Conservation (phyloP, 331 rosid species). For the Telfairia occidentalis region DNA sequence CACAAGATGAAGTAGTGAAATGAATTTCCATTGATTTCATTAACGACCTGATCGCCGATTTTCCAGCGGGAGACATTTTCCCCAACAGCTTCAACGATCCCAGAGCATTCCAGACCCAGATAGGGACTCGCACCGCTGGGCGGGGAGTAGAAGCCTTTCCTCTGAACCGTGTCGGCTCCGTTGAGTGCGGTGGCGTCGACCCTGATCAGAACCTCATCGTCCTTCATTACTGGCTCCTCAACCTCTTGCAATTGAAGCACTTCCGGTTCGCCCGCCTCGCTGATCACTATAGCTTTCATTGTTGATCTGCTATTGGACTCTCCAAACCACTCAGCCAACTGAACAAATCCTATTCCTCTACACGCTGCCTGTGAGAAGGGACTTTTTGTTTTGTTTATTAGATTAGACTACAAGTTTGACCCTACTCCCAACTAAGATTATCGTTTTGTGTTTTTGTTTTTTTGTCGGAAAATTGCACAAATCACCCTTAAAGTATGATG, state of each 20-base stretch:
- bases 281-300: slow-evolving; percentile 79
- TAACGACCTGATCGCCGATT: slow-evolving; percentile 59
- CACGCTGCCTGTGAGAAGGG: no score
- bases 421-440: no score
- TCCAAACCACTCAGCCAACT: neutral
- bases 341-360: neutral
- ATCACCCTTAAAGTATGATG: no score
- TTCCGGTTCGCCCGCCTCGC: slow-evolving; percentile 56
- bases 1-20: neutral
- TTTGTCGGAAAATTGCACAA: no score
- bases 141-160: slow-evolving; percentile 57
- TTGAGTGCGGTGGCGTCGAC: slow-evolving; percentile 68
- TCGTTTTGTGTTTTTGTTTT: no score
- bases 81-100: slow-evolving; percentile 51
- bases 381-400: no score
- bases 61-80: slow-evolving; percentile 61
- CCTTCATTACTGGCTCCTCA: slow-evolving; percentile 44
- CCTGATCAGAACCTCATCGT: slow-evolving; percentile 58
- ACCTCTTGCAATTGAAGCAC: slow-evolving; percentile 62
- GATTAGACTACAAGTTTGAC: no score
- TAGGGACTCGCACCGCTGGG: slow-evolving; percentile 64
- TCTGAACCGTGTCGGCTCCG: slow-evolving; percentile 60
- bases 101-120: slow-evolving; percentile 82
- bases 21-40: neutral
- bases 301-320: neutral